Evolutionary conservation across 2,329 filamentous ascomycete species (phyloP).

Genomic region (Periconia sp.): DNA sequence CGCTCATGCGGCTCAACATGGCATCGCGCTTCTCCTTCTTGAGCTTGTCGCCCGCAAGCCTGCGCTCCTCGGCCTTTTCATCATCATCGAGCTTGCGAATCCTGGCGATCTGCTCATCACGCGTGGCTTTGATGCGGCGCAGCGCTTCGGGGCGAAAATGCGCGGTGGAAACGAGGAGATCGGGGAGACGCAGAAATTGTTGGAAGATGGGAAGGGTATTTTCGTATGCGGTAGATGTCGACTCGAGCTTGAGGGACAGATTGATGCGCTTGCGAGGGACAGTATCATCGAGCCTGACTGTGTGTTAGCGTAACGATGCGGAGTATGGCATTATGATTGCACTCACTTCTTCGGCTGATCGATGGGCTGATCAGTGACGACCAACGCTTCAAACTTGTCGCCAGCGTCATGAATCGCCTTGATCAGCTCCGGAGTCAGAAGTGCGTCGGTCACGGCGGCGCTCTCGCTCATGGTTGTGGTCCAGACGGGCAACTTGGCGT

Average conservation of each 20-base stretch:
- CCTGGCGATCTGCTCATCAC: constrained; percentile 78
- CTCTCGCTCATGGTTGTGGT: constrained; percentile 95
- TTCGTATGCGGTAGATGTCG: constrained; percentile 55
- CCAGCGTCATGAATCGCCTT: constrained; percentile 78
- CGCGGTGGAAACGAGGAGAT: constrained; percentile 72
- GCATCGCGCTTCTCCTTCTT: constrained; percentile 76
- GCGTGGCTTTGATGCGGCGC: constrained; percentile 77
- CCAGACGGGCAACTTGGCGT: constrained; percentile 86
- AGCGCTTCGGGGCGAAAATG: constrained; percentile 88
- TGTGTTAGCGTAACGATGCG: constrained; percentile 16
- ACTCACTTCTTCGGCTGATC: constrained; percentile 81
- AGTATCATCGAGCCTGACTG: constrained; percentile 75
- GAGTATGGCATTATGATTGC: constrained; percentile 32
- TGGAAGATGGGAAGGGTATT: constrained; percentile 73
- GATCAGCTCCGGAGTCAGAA: constrained; percentile 86
- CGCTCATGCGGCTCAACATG: constrained; percentile 72
- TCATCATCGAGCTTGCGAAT: constrained; percentile 79
- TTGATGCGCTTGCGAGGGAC: constrained; percentile 82
- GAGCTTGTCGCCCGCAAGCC: constrained; percentile 59
- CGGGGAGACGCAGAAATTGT: constrained; percentile 82
- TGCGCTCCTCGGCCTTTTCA: constrained; percentile 64
- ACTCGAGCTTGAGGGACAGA: constrained; percentile 71
- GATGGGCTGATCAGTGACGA: constrained; percentile 84
- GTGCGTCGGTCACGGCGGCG: constrained; percentile 84
- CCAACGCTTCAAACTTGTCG: constrained; percentile 74